Conservation (phyloP, 495 filamentous ascomycete genomes). For the Podospora tetraspora region DNA sequence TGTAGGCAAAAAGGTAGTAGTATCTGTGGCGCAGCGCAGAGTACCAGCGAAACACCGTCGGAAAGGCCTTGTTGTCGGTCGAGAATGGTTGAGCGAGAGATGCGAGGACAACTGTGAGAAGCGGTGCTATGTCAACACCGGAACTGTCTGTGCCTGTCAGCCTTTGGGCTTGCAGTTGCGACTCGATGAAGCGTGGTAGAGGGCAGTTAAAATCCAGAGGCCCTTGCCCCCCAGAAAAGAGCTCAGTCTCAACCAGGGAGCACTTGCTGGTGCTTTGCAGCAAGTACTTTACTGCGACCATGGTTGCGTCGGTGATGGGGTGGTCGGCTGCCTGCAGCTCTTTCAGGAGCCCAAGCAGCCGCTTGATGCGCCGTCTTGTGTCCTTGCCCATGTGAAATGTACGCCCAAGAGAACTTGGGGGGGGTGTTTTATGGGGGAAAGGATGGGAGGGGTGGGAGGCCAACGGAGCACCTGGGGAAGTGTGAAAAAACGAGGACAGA, state of each 20-base stretch:
- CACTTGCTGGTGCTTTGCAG: slow-evolving; percentile 12
- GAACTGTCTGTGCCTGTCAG: slow-evolving; percentile 23
- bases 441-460: neutral
- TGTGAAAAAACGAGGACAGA: neutral
- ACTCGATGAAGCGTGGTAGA: slow-evolving; percentile 30
- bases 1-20: slow-evolving; percentile 32
- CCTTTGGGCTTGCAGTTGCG: slow-evolving; percentile 35
- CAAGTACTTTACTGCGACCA: slow-evolving; percentile 18
- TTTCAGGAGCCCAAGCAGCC: slow-evolving; percentile 11
- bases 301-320: slow-evolving; percentile 9
- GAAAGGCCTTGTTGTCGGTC: slow-evolving; percentile 9
- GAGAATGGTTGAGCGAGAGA: neutral
- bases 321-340: slow-evolving; percentile 13
- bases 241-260: slow-evolving; percentile 12
- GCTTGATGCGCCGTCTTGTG: neutral
- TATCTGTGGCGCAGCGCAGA: slow-evolving; percentile 21
- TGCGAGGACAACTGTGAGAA: slow-evolving; percentile 16
- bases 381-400: neutral
- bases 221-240: too few species aligned
- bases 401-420: neutral
- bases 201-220: neutral
- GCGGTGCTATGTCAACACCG: slow-evolving; percentile 19
- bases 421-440: neutral
- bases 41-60: slow-evolving; percentile 32
- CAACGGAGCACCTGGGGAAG: neutral